phyloP scores from a whole-genome alignment of 1,139 yeast species.

The Yamadazyma aaseri region DNA sequence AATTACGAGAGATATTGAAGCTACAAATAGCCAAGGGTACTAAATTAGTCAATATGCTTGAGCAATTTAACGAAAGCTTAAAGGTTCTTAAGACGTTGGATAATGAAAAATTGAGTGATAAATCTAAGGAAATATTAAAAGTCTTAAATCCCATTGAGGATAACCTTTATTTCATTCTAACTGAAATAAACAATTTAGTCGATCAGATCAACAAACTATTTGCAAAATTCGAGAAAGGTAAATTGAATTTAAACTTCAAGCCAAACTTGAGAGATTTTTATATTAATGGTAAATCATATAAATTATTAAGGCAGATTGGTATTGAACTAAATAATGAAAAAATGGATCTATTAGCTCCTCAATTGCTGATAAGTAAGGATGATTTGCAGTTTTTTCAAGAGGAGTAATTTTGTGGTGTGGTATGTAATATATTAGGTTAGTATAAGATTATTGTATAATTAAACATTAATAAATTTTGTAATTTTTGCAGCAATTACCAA shows the following conservation, averaged over 20 bases:
- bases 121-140: conserved; percentile 30
- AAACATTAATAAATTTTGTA: too few relatives aligned
- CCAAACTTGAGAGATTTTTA: conserved; percentile 30
- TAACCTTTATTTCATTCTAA: conserved; percentile 45
- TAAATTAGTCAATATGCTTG: conserved; percentile 32
- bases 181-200: conserved; percentile 41
- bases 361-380: conserved; percentile 1
- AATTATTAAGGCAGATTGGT: conserved; percentile 24
- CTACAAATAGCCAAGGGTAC: conserved; percentile 40
- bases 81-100: conserved; percentile 24
- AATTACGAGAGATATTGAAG: conserved; percentile 41
- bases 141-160: conserved; percentile 55
- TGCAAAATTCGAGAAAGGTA: conserved; percentile 25
- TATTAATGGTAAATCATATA: conserved; percentile 26
- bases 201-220: conserved; percentile 36
- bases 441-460: too few relatives aligned
- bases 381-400: conserved; percentile 1
- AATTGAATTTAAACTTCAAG: conserved; percentile 19
- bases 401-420: too few relatives aligned
- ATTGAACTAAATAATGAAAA: conserved; percentile 14
- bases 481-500: conserved; percentile 1
- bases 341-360: conserved; percentile 7
- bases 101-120: conserved; percentile 20
- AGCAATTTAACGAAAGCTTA: conserved; percentile 30
- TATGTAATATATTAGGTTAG: too few relatives aligned